Evolutionary conservation across 305 asterid species (phyloP), one percentile per base, ranked within the genome.

Genomic region (Plantago coronopus): DNA sequence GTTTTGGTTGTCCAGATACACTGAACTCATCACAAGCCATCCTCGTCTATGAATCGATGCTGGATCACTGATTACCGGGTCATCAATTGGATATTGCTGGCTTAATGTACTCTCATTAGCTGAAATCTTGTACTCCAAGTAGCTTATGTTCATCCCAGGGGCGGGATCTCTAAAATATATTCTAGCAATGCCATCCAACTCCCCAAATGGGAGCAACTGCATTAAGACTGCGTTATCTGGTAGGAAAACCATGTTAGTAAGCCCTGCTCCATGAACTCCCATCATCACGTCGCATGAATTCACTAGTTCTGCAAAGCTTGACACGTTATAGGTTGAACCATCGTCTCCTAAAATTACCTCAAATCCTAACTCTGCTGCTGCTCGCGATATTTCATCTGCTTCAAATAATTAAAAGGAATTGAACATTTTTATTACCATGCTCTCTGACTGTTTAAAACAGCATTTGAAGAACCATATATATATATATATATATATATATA

Each of bases 221-320:
- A 94, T 83, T 68, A 87, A 87, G 48, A 85, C 87, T 1, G 95
- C 78, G 15, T 77, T 74, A 0, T 96, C 96, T 71, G 63, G 87
- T 90, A 86, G 82, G 75, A 89, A 89, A 6, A 94, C 79, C 64
- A 94, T 82, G 68, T 94, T 95, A 5, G 99, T 89, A 95, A 94
- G 79, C 6, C 97, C 99, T 0, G 99, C 97, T 10, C 99, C 98
- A 0, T 93, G 97, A 50, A 89, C 95, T 31, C 97, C 99, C 9
- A 94, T 44, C 90, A 89, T 65, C 16, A 87, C 95, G 44, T 94
- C 96, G 19, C 95, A 87, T 2, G 96, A 87, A 71, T 94, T 89
- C 2, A 94, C 79, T 43, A 65, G 80, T 20, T 78, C 63, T 11
- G 83, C 89, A 16, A 81, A 68, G 25, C 78, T 85, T 0, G 96